Percentiles rank a stretch among this genome's conserved stretches.
These are phyloP conservation scores for Chrysochromulina tobinii DNA, from an alignment of 78 protist species.

Conservation along the genomic window DNA sequence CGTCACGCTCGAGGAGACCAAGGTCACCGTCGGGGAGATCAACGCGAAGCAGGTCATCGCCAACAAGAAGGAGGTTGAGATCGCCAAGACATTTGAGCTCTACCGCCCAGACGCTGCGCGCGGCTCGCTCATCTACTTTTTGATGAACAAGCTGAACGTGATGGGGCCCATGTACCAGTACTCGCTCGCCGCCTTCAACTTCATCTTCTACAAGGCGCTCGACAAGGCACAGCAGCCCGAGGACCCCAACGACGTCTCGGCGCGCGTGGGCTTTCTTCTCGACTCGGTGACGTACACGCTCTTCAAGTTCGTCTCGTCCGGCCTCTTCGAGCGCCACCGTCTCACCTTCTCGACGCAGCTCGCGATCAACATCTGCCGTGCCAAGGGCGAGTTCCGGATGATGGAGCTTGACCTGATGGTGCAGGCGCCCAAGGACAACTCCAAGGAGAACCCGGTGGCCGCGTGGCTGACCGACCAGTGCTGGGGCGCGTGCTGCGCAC, in stretches of 20 bases:
- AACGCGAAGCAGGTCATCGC: constrained; percentile 59
- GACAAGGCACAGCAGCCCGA: constrained; percentile 18
- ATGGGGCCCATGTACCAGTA: constrained; percentile 83
- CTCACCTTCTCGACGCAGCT: constrained; percentile 35
- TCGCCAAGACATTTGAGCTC: constrained; percentile 57
- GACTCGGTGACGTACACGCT: background rate
- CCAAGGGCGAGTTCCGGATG: background rate
- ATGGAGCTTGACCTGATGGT: background rate
- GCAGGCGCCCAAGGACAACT: constrained; percentile 24
- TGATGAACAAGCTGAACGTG: constrained; percentile 64
- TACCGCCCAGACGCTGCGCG: constrained; percentile 83
- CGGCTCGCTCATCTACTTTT: constrained; percentile 80
- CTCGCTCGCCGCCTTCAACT: constrained; percentile 63
- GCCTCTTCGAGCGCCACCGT: constrained; percentile 81
- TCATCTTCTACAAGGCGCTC: constrained; percentile 74
- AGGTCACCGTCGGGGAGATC: constrained; percentile 71
- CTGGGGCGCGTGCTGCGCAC: constrained; percentile 61
- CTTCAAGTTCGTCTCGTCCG: constrained; percentile 65
- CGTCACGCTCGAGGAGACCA: constrained; percentile 74
- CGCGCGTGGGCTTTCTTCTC: background rate
- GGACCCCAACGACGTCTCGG: constrained; percentile 36
- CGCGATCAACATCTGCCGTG: background rate
- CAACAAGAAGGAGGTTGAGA: constrained; percentile 50
- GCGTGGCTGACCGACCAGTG: constrained; percentile 57
- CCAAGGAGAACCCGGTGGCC: background rate